Percentiles rank a stretch among this genome's conserved stretches.
Evolutionary conservation across 1,284 basidiomycete species (phyloP).

Genomic region (Tilletiaria anomala): DNA sequence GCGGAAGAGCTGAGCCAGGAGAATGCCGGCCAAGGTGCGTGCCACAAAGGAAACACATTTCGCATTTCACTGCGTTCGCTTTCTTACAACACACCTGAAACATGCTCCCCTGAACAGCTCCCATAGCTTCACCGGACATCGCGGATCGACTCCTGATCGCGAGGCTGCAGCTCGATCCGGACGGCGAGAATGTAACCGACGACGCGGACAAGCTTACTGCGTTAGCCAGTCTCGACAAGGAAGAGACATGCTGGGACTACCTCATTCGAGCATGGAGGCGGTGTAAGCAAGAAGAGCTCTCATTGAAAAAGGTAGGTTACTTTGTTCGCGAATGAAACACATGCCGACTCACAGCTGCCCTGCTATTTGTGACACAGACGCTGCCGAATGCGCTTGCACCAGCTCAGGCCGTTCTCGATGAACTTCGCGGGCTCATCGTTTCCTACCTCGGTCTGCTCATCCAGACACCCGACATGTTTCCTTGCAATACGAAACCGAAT

Average conservation of each 20-base stretch:
- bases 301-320: constrained; percentile 8
- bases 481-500: constrained; percentile 39
- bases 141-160: constrained; percentile 72
- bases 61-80: background rate
- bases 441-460: constrained; percentile 79
- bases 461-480: constrained; percentile 83
- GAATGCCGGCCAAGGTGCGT: constrained; percentile 45
- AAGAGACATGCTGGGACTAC: constrained; percentile 79
- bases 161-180: constrained; percentile 65
- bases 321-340: background rate
- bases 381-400: constrained; percentile 41
- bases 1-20: constrained; percentile 59
- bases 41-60: background rate
- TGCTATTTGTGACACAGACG: constrained; percentile 1
- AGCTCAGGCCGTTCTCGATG: constrained; percentile 43
- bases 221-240: constrained; percentile 59
- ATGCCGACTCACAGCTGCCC: background rate
- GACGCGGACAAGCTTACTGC: constrained; percentile 66
- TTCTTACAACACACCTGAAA: background rate
- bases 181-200: constrained; percentile 58
- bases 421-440: constrained; percentile 50
- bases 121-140: constrained; percentile 37
- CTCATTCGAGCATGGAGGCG: constrained; percentile 75
- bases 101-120: background rate
- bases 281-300: constrained; percentile 13